A percentile compares a stretch with the other conserved stretches of the same genome.
Conservation (phyloP, 345 rosid genomes). For the Melaleuca quinquenervia region DNA sequence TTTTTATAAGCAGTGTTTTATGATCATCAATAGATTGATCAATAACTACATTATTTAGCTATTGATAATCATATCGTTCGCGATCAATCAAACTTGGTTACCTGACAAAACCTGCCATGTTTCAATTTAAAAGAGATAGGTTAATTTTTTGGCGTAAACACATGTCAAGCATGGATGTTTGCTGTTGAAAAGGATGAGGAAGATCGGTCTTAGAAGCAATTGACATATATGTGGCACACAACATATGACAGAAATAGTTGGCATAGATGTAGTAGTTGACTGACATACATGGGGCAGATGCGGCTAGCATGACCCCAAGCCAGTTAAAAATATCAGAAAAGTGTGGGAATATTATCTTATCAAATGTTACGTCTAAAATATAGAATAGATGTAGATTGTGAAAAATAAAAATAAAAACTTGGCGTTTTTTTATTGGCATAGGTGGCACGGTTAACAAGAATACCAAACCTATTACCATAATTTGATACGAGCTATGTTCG, state of each 20-base stretch:
- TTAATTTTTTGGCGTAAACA: not conserved
- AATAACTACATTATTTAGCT: not conserved
- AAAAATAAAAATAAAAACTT: too few species aligned
- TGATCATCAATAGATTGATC: not conserved
- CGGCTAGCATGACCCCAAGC: too few species aligned
- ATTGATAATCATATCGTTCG: accelerated
- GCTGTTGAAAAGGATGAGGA: not conserved
- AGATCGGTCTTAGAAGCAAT: too few species aligned
- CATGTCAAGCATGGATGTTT: not conserved
- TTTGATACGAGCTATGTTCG: not conserved
- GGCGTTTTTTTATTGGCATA: not conserved
- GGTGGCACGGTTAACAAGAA: not conserved
- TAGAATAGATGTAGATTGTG: not conserved
- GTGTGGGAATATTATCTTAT: not conserved
- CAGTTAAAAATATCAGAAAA: not conserved
- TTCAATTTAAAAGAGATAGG: not conserved
- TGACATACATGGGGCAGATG: not conserved
- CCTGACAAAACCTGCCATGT: accelerated
- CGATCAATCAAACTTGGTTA: not conserved
- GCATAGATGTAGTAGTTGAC: not conserved
- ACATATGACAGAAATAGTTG: not conserved
- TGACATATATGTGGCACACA: not conserved
- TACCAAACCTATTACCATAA: not conserved
- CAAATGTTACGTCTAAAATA: not conserved
- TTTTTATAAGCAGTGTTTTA: not conserved